Evolutionary conservation across 2,329 filamentous ascomycete genomes (phyloP), one percentile per base, ranked within the genome.

Genomic region (Diaporthe sp.): DNA sequence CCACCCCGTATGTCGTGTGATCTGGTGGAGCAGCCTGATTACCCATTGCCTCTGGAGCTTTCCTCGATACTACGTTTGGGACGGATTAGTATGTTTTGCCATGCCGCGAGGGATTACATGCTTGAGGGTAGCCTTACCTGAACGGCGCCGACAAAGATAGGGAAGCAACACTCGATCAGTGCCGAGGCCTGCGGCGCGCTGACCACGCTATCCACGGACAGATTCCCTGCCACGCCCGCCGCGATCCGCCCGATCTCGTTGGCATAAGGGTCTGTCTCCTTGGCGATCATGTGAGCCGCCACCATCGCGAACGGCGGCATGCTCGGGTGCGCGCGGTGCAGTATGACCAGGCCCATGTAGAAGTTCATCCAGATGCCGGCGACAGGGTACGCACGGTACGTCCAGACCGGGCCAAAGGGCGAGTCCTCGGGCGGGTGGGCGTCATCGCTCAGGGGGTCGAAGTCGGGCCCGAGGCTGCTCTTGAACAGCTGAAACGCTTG

Each of bases 271-370:
- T 88, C 90, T 0, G 96, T 98, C 66, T 93, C 90, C 19, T 86
- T 86, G 0, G 95, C 94, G 13, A 94, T 92, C 76, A 97, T 88
- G 10, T 93, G 93, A 0, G 95, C 95, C 3, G 97, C 95, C 79
- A 95, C 90, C 91, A 97, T 95, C 47, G 95, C 94, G 12, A 96
- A 92, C 0, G 96, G 95, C 0, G 96, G 96, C 95, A 98, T 98
- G 32, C 90, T 90, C 0, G 97, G 97, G 78, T 98, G 96, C 1
- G 92, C 88, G 44, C 97, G 90, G 74, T 96, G 87, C n/a, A 97
- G 88, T 71, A 96, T 89, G 73, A 98, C 96, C 61, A 95, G 88
- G 0, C 93, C 92, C 87, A 96, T 94, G 82, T 97, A 94, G 81
- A 94, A 96, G 77, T 96, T 93, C 80, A 94, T 92, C 94, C 95